phyloP scores from a whole-genome alignment of 2,329 filamentous ascomycete species.

The Microdochium bolleyi region DNA sequence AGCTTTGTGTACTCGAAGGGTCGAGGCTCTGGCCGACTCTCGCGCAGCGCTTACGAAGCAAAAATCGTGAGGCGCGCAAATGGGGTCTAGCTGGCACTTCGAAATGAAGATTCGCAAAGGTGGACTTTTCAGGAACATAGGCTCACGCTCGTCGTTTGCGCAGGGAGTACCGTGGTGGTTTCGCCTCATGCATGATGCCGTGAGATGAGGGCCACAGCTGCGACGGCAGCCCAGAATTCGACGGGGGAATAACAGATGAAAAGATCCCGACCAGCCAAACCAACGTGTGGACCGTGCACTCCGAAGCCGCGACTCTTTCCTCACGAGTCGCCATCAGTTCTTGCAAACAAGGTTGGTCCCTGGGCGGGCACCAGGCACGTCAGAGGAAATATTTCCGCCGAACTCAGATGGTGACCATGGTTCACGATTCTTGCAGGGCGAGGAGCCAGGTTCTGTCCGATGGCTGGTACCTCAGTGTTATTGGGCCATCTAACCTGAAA shows the following conservation, averaged over 20 bases:
- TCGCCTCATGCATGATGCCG: neutral
- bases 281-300: neutral
- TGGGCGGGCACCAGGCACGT: neutral
- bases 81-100: neutral
- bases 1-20: too few species aligned
- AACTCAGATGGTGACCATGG: neutral
- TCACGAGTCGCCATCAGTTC: neutral
- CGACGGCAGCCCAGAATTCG: neutral
- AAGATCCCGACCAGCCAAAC: neutral
- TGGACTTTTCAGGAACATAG: neutral
- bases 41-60: neutral
- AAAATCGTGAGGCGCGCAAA: neutral
- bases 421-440: too few species aligned
- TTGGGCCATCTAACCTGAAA: too few species aligned
- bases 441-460: too few species aligned
- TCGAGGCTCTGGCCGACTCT: neutral
- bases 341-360: neutral
- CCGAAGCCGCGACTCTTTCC: neutral
- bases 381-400: neutral
- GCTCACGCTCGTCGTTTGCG: neutral
- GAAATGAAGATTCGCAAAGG: neutral
- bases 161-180: neutral
- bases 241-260: neutral
- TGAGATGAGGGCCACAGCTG: neutral
- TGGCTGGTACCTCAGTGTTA: too few species aligned